These are phyloP conservation scores for Ichthyophthirius multifiliis DNA, from an alignment of 169 alveolate species.

Conservation along the genomic window DNA sequence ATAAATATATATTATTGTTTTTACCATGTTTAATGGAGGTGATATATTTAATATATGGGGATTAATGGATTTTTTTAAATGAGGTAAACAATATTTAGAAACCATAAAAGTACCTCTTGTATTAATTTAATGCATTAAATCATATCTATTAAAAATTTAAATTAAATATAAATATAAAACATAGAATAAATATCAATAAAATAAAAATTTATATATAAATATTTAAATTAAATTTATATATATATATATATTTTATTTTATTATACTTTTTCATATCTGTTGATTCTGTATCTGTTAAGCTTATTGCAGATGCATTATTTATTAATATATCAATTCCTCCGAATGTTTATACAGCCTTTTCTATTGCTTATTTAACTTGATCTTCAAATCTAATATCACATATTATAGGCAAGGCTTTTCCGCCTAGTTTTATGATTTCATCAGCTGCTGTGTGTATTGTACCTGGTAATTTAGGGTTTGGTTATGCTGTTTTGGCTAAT, in stretches of 20 bases:
- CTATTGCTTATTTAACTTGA: slow-evolving; percentile 48
- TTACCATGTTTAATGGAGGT: slow-evolving; percentile 58
- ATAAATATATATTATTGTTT: neutral
- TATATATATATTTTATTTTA: neutral
- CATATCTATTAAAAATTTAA: slow-evolving; percentile 55
- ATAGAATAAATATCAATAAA: neutral
- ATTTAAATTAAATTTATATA: neutral
- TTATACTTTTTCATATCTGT: slow-evolving; percentile 53
- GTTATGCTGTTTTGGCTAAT: slow-evolving; percentile 73
- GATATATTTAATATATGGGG: slow-evolving; percentile 71
- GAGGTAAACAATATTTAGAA: slow-evolving; percentile 63
- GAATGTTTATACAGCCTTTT: slow-evolving; percentile 50
- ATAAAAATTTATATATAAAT: neutral
- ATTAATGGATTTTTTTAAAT: slow-evolving; percentile 56
- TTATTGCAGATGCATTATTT: slow-evolving; percentile 73
- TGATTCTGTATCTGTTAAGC: slow-evolving; percentile 39
- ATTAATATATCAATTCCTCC: slow-evolving; percentile 78
- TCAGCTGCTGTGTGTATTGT: slow-evolving; percentile 77
- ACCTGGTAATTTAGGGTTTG: slow-evolving; percentile 67
- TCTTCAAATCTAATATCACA: slow-evolving; percentile 76
- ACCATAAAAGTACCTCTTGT: slow-evolving; percentile 71
- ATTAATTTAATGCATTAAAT: slow-evolving; percentile 61
- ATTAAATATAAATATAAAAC: neutral
- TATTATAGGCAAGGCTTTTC: slow-evolving; percentile 60
- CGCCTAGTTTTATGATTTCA: slow-evolving; percentile 71